phyloP scores from a whole-genome alignment of 2,329 filamentous ascomycete genomes.

The Paecilomyces formosus region DNA sequence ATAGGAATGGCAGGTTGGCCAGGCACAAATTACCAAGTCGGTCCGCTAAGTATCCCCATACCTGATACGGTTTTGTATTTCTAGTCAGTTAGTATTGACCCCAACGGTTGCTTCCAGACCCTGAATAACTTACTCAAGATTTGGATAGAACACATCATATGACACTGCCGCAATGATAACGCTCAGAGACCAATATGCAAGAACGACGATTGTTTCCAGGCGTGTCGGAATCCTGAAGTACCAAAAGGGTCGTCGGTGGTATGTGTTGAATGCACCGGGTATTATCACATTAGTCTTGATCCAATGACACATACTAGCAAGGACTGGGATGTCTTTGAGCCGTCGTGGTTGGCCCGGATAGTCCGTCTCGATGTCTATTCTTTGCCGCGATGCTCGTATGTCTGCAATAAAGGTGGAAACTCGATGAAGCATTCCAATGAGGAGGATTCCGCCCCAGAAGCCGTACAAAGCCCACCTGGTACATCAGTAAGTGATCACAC shows the following conservation, averaged over 20 bases:
- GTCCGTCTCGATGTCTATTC: background rate
- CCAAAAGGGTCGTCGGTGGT: background rate
- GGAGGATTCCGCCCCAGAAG: background rate
- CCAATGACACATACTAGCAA: background rate
- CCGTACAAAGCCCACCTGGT: background rate
- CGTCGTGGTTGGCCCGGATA: background rate
- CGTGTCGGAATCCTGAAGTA: slow-evolving; percentile 22
- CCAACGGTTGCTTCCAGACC: background rate
- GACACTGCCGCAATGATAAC: slow-evolving; percentile 9
- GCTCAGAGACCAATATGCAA: slow-evolving; percentile 31
- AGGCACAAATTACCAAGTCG: slow-evolving; percentile 52
- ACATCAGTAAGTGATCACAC: background rate
- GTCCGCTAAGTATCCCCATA: slow-evolving; percentile 47
- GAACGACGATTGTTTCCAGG: slow-evolving; percentile 30
- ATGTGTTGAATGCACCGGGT: background rate
- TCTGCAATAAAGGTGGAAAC: background rate
- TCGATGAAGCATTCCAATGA: background rate
- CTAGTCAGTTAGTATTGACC: background rate
- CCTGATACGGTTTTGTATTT: slow-evolving; percentile 16
- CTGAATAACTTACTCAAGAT: slow-evolving; percentile 23
- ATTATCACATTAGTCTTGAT: background rate
- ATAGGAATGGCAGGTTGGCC: slow-evolving; percentile 52
- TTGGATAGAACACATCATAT: slow-evolving; percentile 30
- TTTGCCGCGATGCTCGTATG: background rate
- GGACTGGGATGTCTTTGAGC: background rate